phyloP scores from a whole-genome alignment of 345 rosid genomes.

The Excoecaria cochinchinensis region DNA sequence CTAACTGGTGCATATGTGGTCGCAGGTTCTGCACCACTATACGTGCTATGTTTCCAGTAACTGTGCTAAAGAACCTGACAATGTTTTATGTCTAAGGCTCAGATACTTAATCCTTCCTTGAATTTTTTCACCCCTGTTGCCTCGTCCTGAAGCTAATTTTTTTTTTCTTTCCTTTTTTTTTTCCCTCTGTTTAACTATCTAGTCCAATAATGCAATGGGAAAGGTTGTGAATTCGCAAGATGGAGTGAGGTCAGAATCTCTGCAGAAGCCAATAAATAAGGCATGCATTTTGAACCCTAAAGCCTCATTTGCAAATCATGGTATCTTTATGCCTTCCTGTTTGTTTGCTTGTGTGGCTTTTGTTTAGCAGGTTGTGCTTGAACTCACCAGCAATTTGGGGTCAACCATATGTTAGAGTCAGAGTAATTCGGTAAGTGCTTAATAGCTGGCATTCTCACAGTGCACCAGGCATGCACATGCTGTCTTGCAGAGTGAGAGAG shows the following conservation, averaged over 20 bases:
- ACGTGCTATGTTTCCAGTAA: slow-evolving; percentile 51
- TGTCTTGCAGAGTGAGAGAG: not conserved
- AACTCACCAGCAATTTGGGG: slow-evolving; percentile 24
- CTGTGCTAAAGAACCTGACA: slow-evolving; percentile 47
- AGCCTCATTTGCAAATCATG: slow-evolving; percentile 28
- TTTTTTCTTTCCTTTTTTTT: not conserved
- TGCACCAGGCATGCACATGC: not conserved
- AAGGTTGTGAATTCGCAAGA: slow-evolving; percentile 45
- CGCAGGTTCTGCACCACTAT: slow-evolving; percentile 70
- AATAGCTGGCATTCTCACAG: slow-evolving; percentile 11
- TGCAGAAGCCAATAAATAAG: slow-evolving; percentile 57
- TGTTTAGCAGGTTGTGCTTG: slow-evolving; percentile 38
- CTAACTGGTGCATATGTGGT: slow-evolving; percentile 69
- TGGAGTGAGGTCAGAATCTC: slow-evolving; percentile 68
- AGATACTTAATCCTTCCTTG: slow-evolving; percentile 22
- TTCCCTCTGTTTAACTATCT: slow-evolving; percentile 23
- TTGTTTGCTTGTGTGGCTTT: slow-evolving; percentile 21
- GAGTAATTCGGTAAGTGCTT: slow-evolving; percentile 16
- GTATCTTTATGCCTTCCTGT: slow-evolving; percentile 37
- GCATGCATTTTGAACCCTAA: slow-evolving; percentile 48
- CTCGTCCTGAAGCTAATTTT: slow-evolving; percentile 21
- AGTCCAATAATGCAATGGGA: slow-evolving; percentile 41
- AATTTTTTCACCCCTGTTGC: not conserved
- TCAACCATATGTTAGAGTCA: not conserved
- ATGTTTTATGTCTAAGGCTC: slow-evolving; percentile 33